Evolutionary conservation across 2,329 filamentous ascomycete genomes (phyloP).

Genomic region (Massarina eburnea): DNA sequence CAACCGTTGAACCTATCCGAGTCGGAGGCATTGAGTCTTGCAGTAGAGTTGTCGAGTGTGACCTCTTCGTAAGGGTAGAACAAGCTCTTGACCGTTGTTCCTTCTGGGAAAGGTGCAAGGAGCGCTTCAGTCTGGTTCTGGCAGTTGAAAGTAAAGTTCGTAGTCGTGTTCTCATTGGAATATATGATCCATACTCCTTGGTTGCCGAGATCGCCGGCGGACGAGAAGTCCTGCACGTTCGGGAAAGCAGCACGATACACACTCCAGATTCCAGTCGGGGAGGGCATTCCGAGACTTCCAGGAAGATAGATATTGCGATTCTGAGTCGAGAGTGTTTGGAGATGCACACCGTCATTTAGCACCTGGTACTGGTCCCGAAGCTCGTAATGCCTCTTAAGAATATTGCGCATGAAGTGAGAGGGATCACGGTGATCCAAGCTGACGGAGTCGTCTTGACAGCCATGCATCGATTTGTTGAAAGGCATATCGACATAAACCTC

Average conservation of each 20-base stretch:
- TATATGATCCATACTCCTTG: conserved; percentile 57
- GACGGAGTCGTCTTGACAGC: conserved; percentile 60
- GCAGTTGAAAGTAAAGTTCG: conserved; percentile 62
- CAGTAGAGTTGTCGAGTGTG: conserved; percentile 51
- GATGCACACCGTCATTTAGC: conserved; percentile 60
- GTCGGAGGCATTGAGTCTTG: conserved; percentile 38
- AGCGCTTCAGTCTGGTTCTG: conserved; percentile 52
- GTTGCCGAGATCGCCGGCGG: conserved; percentile 43
- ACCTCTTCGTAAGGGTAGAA: conserved; percentile 64
- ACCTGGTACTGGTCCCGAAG: conserved; percentile 59
- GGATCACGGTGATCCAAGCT: conserved; percentile 65
- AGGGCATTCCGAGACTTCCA: conserved; percentile 22
- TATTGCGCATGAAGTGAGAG: conserved; percentile 61
- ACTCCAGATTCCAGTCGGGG: conserved; percentile 56
- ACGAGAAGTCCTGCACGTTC: conserved; percentile 55
- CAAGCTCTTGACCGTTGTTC: conserved; percentile 61
- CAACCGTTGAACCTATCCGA: conserved; percentile 57
- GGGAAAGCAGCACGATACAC: conserved; percentile 55
- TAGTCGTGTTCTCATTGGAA: conserved; percentile 52
- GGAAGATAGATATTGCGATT: conserved; percentile 39
- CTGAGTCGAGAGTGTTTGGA: conserved; percentile 60
- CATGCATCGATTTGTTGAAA: conserved; percentile 54
- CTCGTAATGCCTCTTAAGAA: conserved; percentile 64
- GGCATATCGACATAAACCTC: conserved; percentile 62
- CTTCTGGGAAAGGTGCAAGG: conserved; percentile 57